Base-by-base conservation (phyloP, 2,329 filamentous ascomycete species). In the Golovinomyces cichoracearum region DNA sequence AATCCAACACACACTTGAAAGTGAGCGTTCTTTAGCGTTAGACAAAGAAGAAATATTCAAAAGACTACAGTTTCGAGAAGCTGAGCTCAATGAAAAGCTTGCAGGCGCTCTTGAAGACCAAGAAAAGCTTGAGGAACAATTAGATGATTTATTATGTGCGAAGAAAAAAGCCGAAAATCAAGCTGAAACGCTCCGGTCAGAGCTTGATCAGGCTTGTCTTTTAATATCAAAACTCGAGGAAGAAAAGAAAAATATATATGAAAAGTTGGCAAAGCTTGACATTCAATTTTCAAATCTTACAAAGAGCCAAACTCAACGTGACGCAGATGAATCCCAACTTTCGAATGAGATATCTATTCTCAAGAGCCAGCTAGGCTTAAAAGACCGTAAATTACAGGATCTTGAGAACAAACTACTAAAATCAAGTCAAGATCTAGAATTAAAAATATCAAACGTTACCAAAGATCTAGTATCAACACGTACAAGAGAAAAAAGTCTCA, bases 31-130 rank as follows among this genome's bases (percentile, higher is more conserved):
- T n/a, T 70, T 98, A 38, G 90, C 90, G 0, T 68, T 98, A 4
- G 90, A 99, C 64, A 98, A 98, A 62, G 92, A 99, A 61, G 90
- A 98, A 58, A 98, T 99, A 51, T 98, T 95, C 69, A 92, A 88
- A 61, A 76, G 92, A n/a, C 69, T 98, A 21, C 90, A 94, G 60
- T 68, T 79, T 48, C 80, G 90, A n/a, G 90, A 98, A 63, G 72
- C 77, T 10, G 88, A 98, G 61, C 72, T 99, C 3, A 83, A 80
- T 48, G 92, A 98, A 58, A 94, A 95, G 65, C 72, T 99, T 25
- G 74, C 84, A 33, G 88, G 83, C 35, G 88, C 88, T 26, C 76
- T 95, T 51, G 82, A 93, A 21, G 92, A 99, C 57, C 88, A 95
- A 61, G 88, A 95, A 60, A 78, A 79, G 48, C 72, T 98, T 0